Base-by-base conservation (phyloP, 768 basidiomycete genomes). In the Rossbeevera mucosa region DNA sequence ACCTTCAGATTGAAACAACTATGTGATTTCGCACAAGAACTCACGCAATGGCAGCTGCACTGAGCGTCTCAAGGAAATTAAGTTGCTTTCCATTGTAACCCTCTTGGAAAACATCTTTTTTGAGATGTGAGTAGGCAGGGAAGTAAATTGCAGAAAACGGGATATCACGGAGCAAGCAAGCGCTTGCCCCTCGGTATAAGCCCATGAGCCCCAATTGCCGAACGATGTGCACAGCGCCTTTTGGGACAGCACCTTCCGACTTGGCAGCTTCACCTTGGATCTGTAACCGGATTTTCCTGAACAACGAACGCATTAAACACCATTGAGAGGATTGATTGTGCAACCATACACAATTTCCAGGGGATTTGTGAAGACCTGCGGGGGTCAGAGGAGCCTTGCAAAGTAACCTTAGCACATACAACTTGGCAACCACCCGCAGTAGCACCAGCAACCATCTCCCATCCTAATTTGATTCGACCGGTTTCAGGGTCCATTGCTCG, bases 361-460 rank as follows among this genome's bases (percentile, higher is more conserved):
- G 42, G 96, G 96, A 68, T 98, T 99, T 26, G 96, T 99, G 67
- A 99, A 97, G 49, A 95, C 75, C 94, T 97, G 58, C 13, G 46
- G 9, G 45, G 20, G 7, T 68, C 29, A 64, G 64, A 55, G 51
- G 38, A 26, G 7, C 53, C 38, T 48, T 54, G 53, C 25, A 49
- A 44, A 56, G 28, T 24, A 46, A 48, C 25, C 20, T 43, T 25
- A 33, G 24, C 48, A 83, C 91, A 56, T 69, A 96, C 94, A 65
- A 99, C 96, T 86, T 99, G 96, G 66, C 91, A 94, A 64, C 87
- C 96, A 66, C 96, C 96, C 33, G 96, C 96, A 31, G 80, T 75
- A 61, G 88, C 96, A 73, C 96, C 96, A 29, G 95, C 95, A 5
- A 90, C 53, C 16, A 98, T 60, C 71, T 99, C 96, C 90, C 91